phyloP scores from a whole-genome alignment of 140 eudicot genomes.

The Ambrosia hybrid region DNA sequence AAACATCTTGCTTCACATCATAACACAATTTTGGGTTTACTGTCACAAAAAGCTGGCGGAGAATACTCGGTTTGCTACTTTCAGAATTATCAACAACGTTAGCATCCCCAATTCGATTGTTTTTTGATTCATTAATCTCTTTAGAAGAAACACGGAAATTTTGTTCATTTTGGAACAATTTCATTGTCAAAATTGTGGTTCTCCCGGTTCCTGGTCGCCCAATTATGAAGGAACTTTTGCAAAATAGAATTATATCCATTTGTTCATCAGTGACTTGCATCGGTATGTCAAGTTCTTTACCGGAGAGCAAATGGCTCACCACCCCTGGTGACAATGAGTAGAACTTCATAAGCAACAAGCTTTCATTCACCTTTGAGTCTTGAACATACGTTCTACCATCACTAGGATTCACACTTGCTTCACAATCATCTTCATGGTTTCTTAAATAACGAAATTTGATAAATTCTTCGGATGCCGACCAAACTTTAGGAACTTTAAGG shows the following conservation, averaged over 20 bases:
- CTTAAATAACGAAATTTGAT: slow-evolving; percentile 33
- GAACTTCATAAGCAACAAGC: slow-evolving; percentile 74
- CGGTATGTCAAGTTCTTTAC: slow-evolving; percentile 53
- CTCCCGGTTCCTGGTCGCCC: slow-evolving; percentile 90
- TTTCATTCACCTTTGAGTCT: slow-evolving; percentile 69
- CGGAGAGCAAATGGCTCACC: slow-evolving; percentile 63
- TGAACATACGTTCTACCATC: slow-evolving; percentile 55
- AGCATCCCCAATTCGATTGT: background rate
- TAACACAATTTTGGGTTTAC: slow-evolving; percentile 79
- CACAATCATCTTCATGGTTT: slow-evolving; percentile 17
- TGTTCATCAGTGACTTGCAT: slow-evolving; percentile 79
- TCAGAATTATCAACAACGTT: slow-evolving; percentile 9
- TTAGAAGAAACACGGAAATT: slow-evolving; percentile 40
- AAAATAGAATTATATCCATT: slow-evolving; percentile 45
- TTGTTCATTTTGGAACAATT: slow-evolving; percentile 57
- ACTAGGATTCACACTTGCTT: slow-evolving; percentile 2
- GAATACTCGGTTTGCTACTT: slow-evolving; percentile 17
- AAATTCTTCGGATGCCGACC: slow-evolving; percentile 44
- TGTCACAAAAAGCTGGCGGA: slow-evolving; percentile 82
- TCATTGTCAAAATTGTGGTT: slow-evolving; percentile 78
- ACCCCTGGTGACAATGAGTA: slow-evolving; percentile 56
- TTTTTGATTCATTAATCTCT: slow-evolving; percentile 31
- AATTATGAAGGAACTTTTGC: slow-evolving; percentile 59
- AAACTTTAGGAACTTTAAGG: slow-evolving; percentile 60
- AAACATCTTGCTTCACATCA: slow-evolving; percentile 72